Base-by-base conservation (phyloP, 345 rosid genomes). In the Dovyalis caffra region DNA sequence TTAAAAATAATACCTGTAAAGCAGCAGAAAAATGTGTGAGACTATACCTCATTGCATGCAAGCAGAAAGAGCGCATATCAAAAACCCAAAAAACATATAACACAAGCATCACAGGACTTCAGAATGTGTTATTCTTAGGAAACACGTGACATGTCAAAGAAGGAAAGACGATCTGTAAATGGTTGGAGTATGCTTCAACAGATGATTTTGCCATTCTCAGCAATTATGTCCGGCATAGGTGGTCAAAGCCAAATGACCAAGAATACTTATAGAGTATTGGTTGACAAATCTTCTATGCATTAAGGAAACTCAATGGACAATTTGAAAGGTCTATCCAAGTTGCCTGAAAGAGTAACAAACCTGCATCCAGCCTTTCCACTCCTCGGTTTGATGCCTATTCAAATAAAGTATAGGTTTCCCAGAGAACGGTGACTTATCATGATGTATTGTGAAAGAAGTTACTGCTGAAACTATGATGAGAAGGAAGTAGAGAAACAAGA, bases 361-460 rank as follows among this genome's bases (percentile, higher is more conserved):
- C 99, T 95, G 99, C 99, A 95, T 95, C 99, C 99, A 95, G 77
- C 99, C 99, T 86, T 85, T 95, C 99, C 99, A 95, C 82, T 95
- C 99, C 85, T 95, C 99, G 28, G 99, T 95, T 85, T 95, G 98
- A 88, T 95, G 98, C 74, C 99, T 92, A 76, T 95, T 95, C 92
- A 95, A 82, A 83, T 92, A 92, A 71, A 90, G 92, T 73, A 95
- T 92, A 73, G 96, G 69, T 73, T 95, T 95, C 72, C 99, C 99
- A 0, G 90, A 91, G 85, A 91, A 66, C 25, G 99, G 92, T 66
- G 98, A 93, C 87, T 80, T 91, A 78, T 95, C 99, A 76, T 81
- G 85, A 81, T 95, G 99, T 80, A 88, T 81, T 53, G 79, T 95
- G 91, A 93, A 93, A 4, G 99, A 95, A 77, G 98, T 93, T 73